Evolutionary conservation across 1,284 basidiomycete genomes (phyloP).

Genomic region (Sporisorium exsertum): DNA sequence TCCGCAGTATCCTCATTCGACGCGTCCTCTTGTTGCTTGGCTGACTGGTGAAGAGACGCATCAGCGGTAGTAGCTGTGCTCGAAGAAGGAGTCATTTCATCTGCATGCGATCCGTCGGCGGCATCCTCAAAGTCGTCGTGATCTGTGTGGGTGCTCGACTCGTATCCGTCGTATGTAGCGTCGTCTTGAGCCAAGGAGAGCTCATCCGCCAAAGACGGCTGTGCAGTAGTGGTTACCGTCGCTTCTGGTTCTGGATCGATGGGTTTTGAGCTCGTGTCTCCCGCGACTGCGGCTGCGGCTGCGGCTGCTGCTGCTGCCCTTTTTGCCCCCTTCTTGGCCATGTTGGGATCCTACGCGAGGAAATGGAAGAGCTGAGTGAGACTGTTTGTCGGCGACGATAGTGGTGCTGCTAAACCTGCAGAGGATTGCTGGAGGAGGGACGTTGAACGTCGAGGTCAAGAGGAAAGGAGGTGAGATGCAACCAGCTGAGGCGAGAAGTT

Average conservation of each 20-base stretch:
- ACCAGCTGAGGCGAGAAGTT: constrained; percentile 14
- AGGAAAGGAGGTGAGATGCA: constrained; percentile 9
- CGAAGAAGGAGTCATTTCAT: constrained; percentile 27
- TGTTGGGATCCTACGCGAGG: background rate
- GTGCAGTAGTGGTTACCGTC: constrained; percentile 2
- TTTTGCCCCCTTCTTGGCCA: constrained; percentile 25
- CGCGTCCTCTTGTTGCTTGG: background rate
- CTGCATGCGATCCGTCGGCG: constrained; percentile 36
- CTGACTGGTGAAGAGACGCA: background rate
- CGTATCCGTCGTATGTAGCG: constrained; percentile 24
- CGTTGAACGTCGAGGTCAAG: constrained; percentile 9
- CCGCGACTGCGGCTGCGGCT: constrained; percentile 4
- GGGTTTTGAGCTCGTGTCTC: constrained; percentile 12
- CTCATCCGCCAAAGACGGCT: constrained; percentile 30
- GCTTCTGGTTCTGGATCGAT: constrained; percentile 1
- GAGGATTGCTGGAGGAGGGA: background rate
- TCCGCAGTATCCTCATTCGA: constrained; percentile 18
- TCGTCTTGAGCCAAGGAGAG: constrained; percentile 22
- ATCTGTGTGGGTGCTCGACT: constrained; percentile 45
- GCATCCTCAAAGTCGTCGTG: constrained; percentile 51
- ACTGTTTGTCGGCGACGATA: background rate
- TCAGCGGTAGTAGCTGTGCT: constrained; percentile 19
- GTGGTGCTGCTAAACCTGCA: background rate
- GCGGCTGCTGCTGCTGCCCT: constrained; percentile 10
- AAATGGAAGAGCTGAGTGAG: background rate